Evolutionary conservation across 768 basidiomycete genomes (phyloP).

Genomic region (Kockovaella imperatae): DNA sequence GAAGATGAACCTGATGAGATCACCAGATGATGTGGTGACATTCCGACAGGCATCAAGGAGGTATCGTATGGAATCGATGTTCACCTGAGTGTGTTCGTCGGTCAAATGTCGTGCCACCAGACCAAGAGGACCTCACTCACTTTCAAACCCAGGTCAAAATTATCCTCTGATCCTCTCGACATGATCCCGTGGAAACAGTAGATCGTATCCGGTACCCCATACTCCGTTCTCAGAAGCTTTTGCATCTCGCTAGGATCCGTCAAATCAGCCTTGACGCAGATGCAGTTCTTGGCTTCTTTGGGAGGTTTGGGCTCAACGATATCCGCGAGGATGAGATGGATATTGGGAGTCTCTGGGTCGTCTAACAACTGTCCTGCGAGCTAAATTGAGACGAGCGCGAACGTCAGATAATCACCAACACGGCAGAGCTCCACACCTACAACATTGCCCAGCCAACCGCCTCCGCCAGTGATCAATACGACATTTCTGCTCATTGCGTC

Average conservation of each 20-base stretch:
- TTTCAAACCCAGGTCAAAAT: constrained; percentile 45
- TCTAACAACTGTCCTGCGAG: constrained; percentile 33
- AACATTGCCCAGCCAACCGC: constrained; percentile 42
- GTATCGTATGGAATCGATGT: constrained; percentile 54
- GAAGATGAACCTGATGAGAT: constrained; percentile 53
- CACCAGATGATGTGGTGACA: constrained; percentile 16
- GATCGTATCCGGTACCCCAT: constrained; percentile 41
- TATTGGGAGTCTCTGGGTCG: constrained; percentile 44
- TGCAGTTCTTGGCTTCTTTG: constrained; percentile 31
- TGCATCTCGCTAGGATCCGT: constrained; percentile 31
- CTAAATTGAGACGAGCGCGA: constrained; percentile 5
- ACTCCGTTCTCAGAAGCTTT: constrained; percentile 37
- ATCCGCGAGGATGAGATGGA: constrained; percentile 53
- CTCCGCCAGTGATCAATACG: constrained; percentile 44
- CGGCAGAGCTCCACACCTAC: constrained; percentile 16
- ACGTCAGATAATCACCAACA: background rate
- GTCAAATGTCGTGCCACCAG: too few relatives aligned
- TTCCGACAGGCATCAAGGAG: constrained; percentile 42
- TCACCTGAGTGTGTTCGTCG: constrained; percentile 46
- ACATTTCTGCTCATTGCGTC: constrained; percentile 22
- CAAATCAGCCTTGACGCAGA: constrained; percentile 41
- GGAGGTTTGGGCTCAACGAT: constrained; percentile 46
- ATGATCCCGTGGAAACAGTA: constrained; percentile 46
- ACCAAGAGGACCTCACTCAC: constrained; percentile 11
- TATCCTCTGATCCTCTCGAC: constrained; percentile 42